These are phyloP conservation scores for Cyphellophora attinorum DNA, from an alignment of 2,329 filamentous ascomycete species.

Conservation along the genomic window DNA sequence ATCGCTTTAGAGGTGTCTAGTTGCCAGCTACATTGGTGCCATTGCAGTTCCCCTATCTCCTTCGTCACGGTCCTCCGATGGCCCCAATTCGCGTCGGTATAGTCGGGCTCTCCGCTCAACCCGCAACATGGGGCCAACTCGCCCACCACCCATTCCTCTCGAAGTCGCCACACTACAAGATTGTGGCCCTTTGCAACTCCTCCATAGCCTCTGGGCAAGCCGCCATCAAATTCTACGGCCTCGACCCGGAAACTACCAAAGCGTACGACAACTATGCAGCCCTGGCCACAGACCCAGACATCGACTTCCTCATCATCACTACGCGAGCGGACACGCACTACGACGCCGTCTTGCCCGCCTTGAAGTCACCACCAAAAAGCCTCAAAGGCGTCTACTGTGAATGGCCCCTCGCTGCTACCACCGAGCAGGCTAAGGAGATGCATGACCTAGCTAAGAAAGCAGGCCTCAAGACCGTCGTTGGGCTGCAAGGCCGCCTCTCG, in stretches of 20 bases:
- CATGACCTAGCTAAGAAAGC: constrained; percentile 24
- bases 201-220: constrained; percentile 33
- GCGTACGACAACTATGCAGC: constrained; percentile 42
- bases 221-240: constrained; percentile 34
- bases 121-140: constrained; percentile 43
- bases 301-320: constrained; percentile 47
- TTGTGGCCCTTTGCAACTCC: constrained; percentile 46
- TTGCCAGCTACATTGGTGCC: neutral
- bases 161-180: constrained; percentile 34
- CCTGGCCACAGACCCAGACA: constrained; percentile 38
- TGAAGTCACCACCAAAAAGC: constrained; percentile 32
- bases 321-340: constrained; percentile 48
- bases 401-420: constrained; percentile 47
- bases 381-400: constrained; percentile 49
- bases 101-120: constrained; percentile 48
- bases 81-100: constrained; percentile 49
- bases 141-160: constrained; percentile 53
- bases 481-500: constrained; percentile 41
- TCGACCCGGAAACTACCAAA: constrained; percentile 31
- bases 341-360: constrained; percentile 33
- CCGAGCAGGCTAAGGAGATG: constrained; percentile 32
- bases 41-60: neutral
- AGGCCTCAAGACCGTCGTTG: constrained; percentile 35
- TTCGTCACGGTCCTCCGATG: constrained; percentile 37
- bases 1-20: too few species aligned